A percentile compares a stretch with the other conserved stretches of the same genome.
Conservation (phyloP, 148 eudicot species). For the Nyssa sinensis region DNA sequence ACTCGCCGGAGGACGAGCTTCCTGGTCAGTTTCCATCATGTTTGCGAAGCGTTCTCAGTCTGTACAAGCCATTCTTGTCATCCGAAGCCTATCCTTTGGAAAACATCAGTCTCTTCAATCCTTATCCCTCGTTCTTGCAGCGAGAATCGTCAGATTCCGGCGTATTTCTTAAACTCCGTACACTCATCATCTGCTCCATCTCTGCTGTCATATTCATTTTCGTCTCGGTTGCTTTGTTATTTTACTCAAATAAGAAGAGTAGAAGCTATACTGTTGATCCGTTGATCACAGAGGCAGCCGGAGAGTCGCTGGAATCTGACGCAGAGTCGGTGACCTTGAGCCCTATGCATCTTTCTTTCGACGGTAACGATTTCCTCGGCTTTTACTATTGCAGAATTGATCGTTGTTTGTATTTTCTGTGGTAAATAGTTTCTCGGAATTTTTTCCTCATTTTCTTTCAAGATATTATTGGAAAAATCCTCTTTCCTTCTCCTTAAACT, state of each 20-base stretch:
- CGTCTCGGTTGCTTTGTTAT: neutral
- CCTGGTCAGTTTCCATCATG: neutral
- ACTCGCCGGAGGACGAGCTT: neutral
- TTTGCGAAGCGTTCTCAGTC: neutral
- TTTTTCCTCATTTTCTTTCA: no score
- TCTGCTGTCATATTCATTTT: neutral
- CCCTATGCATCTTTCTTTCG: no score
- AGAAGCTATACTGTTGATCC: no score
- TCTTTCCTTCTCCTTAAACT: no score
- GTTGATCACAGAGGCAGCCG: no score
- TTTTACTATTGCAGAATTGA: neutral
- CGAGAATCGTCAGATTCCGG: neutral
- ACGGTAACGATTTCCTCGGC: no score
- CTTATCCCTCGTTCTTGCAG: neutral
- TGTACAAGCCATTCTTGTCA: neutral
- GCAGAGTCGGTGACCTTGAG: no score
- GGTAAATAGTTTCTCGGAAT: no score
- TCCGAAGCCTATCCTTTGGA: neutral
- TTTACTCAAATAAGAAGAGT: no score
- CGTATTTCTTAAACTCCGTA: neutral
- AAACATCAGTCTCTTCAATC: neutral
- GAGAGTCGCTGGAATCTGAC: no score
- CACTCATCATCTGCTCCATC: neutral
- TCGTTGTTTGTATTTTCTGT: neutral
- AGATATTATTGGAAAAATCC: no score